Evolutionary conservation across 164 flowering plant genomes (phyloP), one percentile per base, ranked within the genome.

Genomic region (Santalum album): DNA sequence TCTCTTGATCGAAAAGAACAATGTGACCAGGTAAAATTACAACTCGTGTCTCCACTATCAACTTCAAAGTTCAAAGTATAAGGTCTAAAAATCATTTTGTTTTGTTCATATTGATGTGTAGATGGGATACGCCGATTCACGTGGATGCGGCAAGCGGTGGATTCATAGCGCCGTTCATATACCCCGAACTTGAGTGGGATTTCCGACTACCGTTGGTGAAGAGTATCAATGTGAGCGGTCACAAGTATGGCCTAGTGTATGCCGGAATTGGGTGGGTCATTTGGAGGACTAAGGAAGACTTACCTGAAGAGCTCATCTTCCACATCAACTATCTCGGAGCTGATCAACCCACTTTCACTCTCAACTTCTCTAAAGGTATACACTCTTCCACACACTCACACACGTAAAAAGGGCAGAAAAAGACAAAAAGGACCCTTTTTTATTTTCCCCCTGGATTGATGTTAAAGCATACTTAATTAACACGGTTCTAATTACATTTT

Each of bases 131-230:
- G 3, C 78, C 78, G 5, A 75, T 75, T 16, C 78, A 75, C 62
- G 78, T 75, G 10, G 78, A 75, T 24, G 78, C 78, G 2, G 78
- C 78, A 6, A 74, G 78, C 25, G 78, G 78, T 38, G 76, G 76
- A 3, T 72, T 72, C 56, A 69, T 72, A 9, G 76, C 76, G 1
- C 77, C 77, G 0, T 73, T 74, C 57, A 24, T 74, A 4, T 71
- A 75, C 64, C 78, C 78, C 0, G 73, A 71, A 10, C 54, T 75
- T 39, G 78, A 68, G 40, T 75, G 78, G 78, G 75, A 75, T 32
- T 75, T 75, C 55, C 63, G 75, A 21, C 50, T 73, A 25, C 77
- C 77, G 0, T 29, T 70, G 54, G 74, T 73, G 53, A 73, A 63
- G 68, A 74, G 78, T 54, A 70, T 74, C 61, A 73, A 73, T 43